A percentile compares a stretch with the other conserved stretches of the same genome.
These are phyloP conservation scores for Talaromyces sp. DNA, from an alignment of 2,329 filamentous ascomycete species.

Conservation along the genomic window DNA sequence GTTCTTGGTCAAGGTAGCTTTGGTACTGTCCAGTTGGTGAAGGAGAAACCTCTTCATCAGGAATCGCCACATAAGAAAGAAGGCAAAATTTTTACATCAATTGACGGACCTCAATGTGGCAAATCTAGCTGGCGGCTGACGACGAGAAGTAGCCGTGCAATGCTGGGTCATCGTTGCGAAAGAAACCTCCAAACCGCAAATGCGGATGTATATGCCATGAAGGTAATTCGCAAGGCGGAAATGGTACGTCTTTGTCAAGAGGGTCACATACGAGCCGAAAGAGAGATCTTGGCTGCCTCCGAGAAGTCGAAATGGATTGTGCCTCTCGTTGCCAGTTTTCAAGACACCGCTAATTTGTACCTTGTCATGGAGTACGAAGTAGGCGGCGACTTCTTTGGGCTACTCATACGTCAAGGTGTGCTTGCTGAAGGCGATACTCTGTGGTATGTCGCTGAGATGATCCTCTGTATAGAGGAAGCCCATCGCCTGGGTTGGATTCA, in stretches of 20 bases:
- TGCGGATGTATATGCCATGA: slow-evolving; percentile 77
- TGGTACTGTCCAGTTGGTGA: slow-evolving; percentile 82
- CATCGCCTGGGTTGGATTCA: slow-evolving; percentile 89
- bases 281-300: slow-evolving; percentile 85
- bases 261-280: slow-evolving; percentile 82
- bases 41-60: slow-evolving; percentile 50
- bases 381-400: slow-evolving; percentile 85
- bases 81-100: slow-evolving; percentile 18
- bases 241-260: slow-evolving; percentile 92
- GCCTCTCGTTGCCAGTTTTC: slow-evolving; percentile 80
- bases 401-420: slow-evolving; percentile 80
- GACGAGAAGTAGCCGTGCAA: neutral
- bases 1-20: slow-evolving; percentile 91
- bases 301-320: slow-evolving; percentile 90
- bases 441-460: slow-evolving; percentile 94
- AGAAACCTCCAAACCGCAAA: slow-evolving; percentile 32
- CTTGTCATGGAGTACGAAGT: slow-evolving; percentile 99
- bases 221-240: slow-evolving; percentile 88
- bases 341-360: slow-evolving; percentile 79
- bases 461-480: slow-evolving; percentile 87
- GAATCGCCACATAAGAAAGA: neutral
- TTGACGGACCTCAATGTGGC: slow-evolving; percentile 19
- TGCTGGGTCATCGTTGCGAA: neutral
- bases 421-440: slow-evolving; percentile 73
- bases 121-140: neutral